Percentiles rank a stretch among this genome's conserved stretches.
Evolutionary conservation across 202 grass and related monocot species (phyloP).

Genomic region (Carex sylvatica): DNA sequence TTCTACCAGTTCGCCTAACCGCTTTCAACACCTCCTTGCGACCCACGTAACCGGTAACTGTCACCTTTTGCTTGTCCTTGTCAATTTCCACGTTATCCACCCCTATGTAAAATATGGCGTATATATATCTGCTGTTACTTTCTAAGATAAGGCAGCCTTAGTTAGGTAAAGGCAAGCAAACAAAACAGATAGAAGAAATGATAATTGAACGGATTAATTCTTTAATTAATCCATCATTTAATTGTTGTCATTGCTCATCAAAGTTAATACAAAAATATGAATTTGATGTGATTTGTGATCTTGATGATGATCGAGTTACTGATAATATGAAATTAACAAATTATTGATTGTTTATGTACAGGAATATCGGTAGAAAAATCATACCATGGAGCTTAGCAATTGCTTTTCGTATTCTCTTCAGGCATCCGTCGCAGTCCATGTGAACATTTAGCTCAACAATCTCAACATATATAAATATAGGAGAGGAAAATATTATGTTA

Average conservation of each 20-base stretch:
- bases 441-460: constrained; percentile 85
- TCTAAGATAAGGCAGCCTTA: neutral
- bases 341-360: neutral
- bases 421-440: constrained; percentile 89
- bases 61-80: constrained; percentile 83
- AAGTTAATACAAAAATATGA: neutral
- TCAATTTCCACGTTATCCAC: constrained; percentile 73
- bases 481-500: constrained; percentile 7
- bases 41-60: constrained; percentile 66
- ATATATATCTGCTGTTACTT: neutral
- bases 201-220: neutral
- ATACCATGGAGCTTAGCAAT: constrained; percentile 67
- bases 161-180: neutral
- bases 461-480: constrained; percentile 29
- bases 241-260: neutral
- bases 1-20: constrained; percentile 65
- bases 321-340: neutral
- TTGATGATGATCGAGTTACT: neutral
- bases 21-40: constrained; percentile 60
- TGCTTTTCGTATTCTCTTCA: constrained; percentile 58
- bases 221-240: neutral
- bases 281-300: neutral
- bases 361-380: neutral
- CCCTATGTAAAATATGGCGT: constrained; percentile 28
- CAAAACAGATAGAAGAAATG: neutral